A percentile compares a stretch with the other conserved stretches of the same genome.
Evolutionary conservation across 2,329 filamentous ascomycete species (phyloP).

Genomic region (Beauveria australis): DNA sequence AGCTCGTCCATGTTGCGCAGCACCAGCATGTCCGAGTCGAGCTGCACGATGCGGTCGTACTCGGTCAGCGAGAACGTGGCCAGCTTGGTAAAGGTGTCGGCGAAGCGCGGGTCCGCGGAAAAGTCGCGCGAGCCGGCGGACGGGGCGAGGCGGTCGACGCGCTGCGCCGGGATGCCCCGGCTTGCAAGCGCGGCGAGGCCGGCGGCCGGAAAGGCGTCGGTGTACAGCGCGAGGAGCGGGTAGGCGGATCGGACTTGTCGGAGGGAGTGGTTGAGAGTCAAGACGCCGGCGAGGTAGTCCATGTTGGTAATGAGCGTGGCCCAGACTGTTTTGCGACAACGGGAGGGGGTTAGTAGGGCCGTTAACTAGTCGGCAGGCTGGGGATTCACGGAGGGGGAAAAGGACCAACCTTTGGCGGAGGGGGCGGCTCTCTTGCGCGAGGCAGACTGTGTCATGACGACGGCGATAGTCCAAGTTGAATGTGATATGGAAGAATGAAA

Average conservation of each 20-base stretch:
- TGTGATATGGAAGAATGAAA: no score
- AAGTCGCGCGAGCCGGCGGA: constrained; percentile 52
- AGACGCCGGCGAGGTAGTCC: constrained; percentile 70
- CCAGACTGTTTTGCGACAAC: constrained; percentile 55
- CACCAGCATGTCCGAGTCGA: constrained; percentile 85
- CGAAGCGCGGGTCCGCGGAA: constrained; percentile 72
- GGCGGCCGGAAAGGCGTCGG: constrained; percentile 60
- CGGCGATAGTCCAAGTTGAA: not conserved
- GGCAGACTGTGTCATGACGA: not conserved
- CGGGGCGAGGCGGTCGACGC: constrained; percentile 66
- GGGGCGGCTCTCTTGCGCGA: not conserved
- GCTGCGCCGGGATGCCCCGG: constrained; percentile 61
- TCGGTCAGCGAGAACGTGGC: constrained; percentile 67
- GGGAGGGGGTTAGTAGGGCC: not conserved
- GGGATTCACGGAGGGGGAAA: not conserved
- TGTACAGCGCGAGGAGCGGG: constrained; percentile 76
- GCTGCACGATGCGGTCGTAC: constrained; percentile 71
- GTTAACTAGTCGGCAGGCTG: not conserved
- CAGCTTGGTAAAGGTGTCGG: constrained; percentile 86
- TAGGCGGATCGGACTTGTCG: constrained; percentile 58
- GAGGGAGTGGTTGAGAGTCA: constrained; percentile 74
- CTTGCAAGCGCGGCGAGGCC: constrained; percentile 62
- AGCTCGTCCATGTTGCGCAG: constrained; percentile 83
- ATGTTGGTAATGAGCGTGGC: constrained; percentile 81
- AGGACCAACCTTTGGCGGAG: not conserved